phyloP scores from a whole-genome alignment of 2,329 filamentous ascomycete genomes.

The Aspergillus tubingensis region DNA sequence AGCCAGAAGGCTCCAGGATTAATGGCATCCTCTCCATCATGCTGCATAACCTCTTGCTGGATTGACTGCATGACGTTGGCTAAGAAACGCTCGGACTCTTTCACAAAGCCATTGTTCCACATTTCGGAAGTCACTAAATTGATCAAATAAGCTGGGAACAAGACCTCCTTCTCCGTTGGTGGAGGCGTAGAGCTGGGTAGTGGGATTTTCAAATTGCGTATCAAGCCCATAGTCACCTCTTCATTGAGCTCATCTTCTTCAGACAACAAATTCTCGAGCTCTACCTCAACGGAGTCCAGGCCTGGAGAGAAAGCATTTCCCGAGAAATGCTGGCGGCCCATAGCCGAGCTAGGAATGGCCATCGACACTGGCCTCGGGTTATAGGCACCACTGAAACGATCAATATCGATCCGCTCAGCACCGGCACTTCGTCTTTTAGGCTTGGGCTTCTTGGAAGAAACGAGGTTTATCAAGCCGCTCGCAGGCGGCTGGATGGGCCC shows the following conservation, averaged over 20 bases:
- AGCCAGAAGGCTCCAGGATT: slow-evolving; percentile 98
- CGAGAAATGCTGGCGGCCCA: slow-evolving; percentile 69
- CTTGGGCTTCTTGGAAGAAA: slow-evolving; percentile 96
- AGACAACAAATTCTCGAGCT: slow-evolving; percentile 88
- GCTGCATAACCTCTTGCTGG: slow-evolving; percentile 98
- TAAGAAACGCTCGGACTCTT: slow-evolving; percentile 97
- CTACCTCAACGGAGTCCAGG: slow-evolving; percentile 88
- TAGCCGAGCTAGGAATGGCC: slow-evolving; percentile 63
- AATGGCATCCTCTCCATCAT: slow-evolving; percentile 94
- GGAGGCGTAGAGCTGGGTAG: slow-evolving; percentile 81
- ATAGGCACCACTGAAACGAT: slow-evolving; percentile 89
- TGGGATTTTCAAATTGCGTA: slow-evolving; percentile 95
- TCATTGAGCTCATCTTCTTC: slow-evolving; percentile 96
- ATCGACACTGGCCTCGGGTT: slow-evolving; percentile 95
- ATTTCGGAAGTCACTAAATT: slow-evolving; percentile 99
- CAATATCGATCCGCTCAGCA: slow-evolving; percentile 78
- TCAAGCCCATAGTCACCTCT: slow-evolving; percentile 93
- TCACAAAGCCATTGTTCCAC: slow-evolving; percentile 99
- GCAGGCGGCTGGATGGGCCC: slow-evolving; percentile 55
- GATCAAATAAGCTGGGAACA: slow-evolving; percentile 98
- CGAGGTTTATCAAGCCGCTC: slow-evolving; percentile 89
- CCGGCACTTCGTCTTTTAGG: slow-evolving; percentile 77
- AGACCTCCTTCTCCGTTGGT: slow-evolving; percentile 95
- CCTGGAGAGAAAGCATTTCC: slow-evolving; percentile 77
- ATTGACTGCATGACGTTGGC: slow-evolving; percentile 99